These are phyloP conservation scores for Chenopodium formosanum DNA, from an alignment of 148 eudicot genomes.

Conservation along the genomic window DNA sequence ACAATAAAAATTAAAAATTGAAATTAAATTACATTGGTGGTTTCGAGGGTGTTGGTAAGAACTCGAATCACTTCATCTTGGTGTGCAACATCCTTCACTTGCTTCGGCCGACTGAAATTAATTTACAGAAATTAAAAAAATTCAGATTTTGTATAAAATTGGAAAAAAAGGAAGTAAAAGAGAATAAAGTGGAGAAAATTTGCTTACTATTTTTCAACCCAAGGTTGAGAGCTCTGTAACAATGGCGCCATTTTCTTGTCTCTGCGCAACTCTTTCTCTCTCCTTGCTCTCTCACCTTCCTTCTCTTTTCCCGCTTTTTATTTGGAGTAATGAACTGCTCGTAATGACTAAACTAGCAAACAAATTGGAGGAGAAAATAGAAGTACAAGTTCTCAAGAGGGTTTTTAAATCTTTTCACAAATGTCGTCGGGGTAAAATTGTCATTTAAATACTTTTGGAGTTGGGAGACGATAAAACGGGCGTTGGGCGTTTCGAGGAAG, in stretches of 20 bases:
- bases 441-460: too few relatives aligned
- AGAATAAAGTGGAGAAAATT: not conserved
- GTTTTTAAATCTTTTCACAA: too few relatives aligned
- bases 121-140: not conserved
- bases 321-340: not conserved
- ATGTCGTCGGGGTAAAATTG: too few relatives aligned
- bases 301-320: constrained; percentile 43
- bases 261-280: constrained; percentile 2
- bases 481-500: too few relatives aligned
- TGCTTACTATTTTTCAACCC: constrained; percentile 95
- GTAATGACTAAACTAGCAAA: too few relatives aligned
- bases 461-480: too few relatives aligned
- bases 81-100: constrained; percentile 95
- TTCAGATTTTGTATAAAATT: not conserved
- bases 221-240: constrained; percentile 72
- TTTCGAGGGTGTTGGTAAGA: constrained; percentile 89
- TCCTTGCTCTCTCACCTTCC: not conserved
- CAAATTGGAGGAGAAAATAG: too few relatives aligned
- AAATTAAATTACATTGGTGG: constrained; percentile 54
- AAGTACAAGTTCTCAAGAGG: too few relatives aligned
- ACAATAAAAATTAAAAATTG: not conserved
- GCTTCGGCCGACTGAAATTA: constrained; percentile 70
- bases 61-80: constrained; percentile 93
- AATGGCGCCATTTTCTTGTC: constrained; percentile 64
- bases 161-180: not conserved